Base-by-base conservation (phyloP, 306 rosid genomes). In the Arachis stenosperma region DNA sequence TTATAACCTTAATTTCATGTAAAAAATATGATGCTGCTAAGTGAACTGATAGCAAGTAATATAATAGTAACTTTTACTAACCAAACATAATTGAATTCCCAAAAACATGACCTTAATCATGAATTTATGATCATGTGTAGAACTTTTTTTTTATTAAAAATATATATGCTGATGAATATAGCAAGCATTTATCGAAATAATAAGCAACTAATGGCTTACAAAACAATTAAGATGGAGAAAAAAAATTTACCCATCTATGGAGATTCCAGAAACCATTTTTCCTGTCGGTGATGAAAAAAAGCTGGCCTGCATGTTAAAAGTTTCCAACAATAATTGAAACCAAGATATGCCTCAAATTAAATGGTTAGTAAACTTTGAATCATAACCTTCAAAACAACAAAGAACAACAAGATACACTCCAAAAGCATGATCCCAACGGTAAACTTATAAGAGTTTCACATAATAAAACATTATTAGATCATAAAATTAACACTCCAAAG, bases 181-280 rank as follows among this genome's bases (percentile, higher is more conserved):
- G 53, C 36, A 63, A 62, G 9, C 42, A 22, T 22, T 22, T 36
- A 56, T 2, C 0, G 43, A 13, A 50, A 55, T 22, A 22, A 55
- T 22, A 22, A 22, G 27, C 12, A 68, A 17, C 27, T 14, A 30
- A 36, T 14, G 66, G 48, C 50, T 59, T 39, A 66, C n/a, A 63
- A 64, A 55, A 81, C 67, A 40, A 17, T 8, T 22, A 29, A 14
- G 59, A 42, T 41, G 11, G 70, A 22, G 51, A 58, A 83, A 83
- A 58, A 62, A 33, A 33, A 4, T 33, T 83, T 87, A 94, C 99
- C 98, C 99, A 94, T 90, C 88, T 91, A 79, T 89, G 85, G 71
- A 94, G 79, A 84, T 94, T 94, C 99, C 99, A 94, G 75, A 85
- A 94, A 39, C 99, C 99, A 86, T 75, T 81, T 57, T 70, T 75